Evolutionary conservation across 163 green algal genomes (phyloP).

Genomic region (Volvox carteri): DNA sequence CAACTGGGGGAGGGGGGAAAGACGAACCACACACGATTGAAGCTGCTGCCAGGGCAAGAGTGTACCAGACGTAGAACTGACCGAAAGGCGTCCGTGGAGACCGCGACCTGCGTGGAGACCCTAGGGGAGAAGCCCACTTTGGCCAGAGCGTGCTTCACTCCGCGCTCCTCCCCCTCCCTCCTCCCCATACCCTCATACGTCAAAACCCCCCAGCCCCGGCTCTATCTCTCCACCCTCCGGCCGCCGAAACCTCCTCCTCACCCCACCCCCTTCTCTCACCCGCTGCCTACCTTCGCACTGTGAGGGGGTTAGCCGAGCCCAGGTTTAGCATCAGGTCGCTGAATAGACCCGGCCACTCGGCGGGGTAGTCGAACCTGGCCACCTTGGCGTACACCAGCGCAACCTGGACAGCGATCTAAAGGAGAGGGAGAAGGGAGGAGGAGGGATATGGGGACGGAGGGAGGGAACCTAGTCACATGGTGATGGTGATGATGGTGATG

Average conservation of each 20-base stretch:
- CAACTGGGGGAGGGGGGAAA: background rate
- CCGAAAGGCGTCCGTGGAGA: too few species aligned
- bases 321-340: constrained; percentile 73
- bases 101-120: too few species aligned
- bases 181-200: too few species aligned
- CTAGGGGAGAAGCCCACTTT: too few species aligned
- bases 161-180: too few species aligned
- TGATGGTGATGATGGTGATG: too few species aligned
- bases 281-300: background rate
- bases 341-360: constrained; percentile 88
- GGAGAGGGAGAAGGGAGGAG: background rate
- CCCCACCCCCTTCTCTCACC: background rate
- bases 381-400: constrained; percentile 91
- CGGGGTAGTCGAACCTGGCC: constrained; percentile 89
- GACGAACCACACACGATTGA: too few species aligned
- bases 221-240: background rate
- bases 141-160: background rate
- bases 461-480: too few species aligned
- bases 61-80: too few species aligned
- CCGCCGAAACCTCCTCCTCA: background rate
- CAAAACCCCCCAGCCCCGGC: too few species aligned
- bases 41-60: too few species aligned
- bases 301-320: background rate
- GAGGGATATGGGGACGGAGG: too few species aligned
- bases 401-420: constrained; percentile 88